Percentiles rank a stretch among this genome's conserved stretches.
These are phyloP conservation scores for Aspergillus spinulosporus DNA, from an alignment of 2,329 filamentous ascomycete species.

Conservation along the genomic window DNA sequence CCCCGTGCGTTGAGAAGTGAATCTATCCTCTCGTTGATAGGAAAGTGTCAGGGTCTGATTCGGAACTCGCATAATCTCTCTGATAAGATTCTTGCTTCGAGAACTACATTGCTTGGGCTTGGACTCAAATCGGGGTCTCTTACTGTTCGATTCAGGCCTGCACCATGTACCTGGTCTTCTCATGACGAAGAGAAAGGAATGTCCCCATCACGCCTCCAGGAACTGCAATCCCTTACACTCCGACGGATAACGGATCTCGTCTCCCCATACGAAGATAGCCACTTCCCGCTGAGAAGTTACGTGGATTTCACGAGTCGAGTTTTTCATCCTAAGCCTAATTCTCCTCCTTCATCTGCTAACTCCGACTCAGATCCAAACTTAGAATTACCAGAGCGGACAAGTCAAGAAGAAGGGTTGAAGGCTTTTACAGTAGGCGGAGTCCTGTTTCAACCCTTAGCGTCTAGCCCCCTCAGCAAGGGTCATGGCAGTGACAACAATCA, in stretches of 20 bases:
- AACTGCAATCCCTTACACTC: conserved; percentile 48
- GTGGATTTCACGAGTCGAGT: conserved; percentile 45
- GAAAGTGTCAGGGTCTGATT: conserved; percentile 51
- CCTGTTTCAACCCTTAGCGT: conserved; percentile 46
- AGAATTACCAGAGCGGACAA: not conserved
- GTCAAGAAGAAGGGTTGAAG: not conserved
- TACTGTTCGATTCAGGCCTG: conserved; percentile 30
- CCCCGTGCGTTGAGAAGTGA: conserved; percentile 69
- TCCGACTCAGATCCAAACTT: not conserved
- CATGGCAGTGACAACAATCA: conserved; percentile 20
- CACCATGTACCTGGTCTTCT: not conserved
- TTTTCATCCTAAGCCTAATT: conserved; percentile 27
- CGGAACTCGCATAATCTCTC: conserved; percentile 54
- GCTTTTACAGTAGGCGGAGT: conserved; percentile 54
- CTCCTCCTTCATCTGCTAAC: not conserved
- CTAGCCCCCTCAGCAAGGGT: not conserved
- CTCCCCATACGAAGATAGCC: conserved; percentile 44
- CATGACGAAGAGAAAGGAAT: not conserved
- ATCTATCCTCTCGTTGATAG: conserved; percentile 62
- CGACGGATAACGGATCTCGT: conserved; percentile 52
- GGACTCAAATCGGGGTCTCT: conserved; percentile 38
- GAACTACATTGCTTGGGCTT: conserved; percentile 33
- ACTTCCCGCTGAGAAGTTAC: conserved; percentile 47
- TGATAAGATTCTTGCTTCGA: conserved; percentile 50
- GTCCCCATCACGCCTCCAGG: conserved; percentile 14